Evolutionary conservation across 2,329 filamentous ascomycete species (phyloP).

Genomic region (Neofusicoccum ribis): DNA sequence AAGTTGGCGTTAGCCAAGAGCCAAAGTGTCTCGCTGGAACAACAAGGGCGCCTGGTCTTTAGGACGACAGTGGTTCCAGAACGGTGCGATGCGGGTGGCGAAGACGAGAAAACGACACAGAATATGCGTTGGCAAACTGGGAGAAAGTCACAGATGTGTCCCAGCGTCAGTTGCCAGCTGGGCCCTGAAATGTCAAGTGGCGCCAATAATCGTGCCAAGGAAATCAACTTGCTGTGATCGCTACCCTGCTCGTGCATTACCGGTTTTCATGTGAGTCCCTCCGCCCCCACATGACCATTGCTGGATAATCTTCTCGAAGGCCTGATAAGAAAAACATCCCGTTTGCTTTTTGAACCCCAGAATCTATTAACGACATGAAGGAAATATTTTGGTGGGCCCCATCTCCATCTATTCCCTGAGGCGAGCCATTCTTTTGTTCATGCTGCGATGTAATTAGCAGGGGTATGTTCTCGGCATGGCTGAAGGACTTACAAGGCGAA

Average conservation of each 20-base stretch:
- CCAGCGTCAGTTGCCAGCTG: neutral
- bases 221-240: neutral
- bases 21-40: neutral
- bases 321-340: neutral
- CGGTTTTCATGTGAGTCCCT: neutral
- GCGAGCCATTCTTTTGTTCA: slow-evolving; percentile 20
- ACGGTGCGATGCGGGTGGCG: no score
- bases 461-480: neutral
- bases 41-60: neutral
- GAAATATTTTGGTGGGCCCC: neutral
- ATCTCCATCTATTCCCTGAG: neutral
- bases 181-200: neutral
- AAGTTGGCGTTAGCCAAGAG: neutral
- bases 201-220: neutral
- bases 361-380: neutral
- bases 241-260: neutral
- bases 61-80: no score
- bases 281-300: neutral
- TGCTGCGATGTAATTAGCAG: neutral
- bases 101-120: neutral
- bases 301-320: neutral
- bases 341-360: neutral
- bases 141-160: neutral
- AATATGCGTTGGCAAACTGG: neutral
- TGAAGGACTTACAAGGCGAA: slow-evolving; percentile 68